Percentiles rank a stretch among this genome's conserved stretches.
Conservation (phyloP, 2,329 filamentous ascomycete species). For the Xylaria sp. region DNA sequence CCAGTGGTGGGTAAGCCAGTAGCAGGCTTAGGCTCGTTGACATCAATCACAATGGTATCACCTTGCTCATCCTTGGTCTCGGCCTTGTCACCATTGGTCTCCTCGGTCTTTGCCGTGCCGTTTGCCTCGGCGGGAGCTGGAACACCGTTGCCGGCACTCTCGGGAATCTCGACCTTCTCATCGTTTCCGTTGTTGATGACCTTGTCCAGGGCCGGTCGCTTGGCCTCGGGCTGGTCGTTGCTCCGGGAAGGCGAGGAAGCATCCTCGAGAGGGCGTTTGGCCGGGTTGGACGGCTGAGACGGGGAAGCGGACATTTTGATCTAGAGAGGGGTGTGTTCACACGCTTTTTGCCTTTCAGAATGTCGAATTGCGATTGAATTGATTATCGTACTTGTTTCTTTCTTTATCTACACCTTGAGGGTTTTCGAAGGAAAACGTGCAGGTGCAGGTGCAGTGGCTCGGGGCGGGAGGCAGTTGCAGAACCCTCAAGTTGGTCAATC, state of each 20-base stretch:
- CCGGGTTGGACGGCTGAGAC: constrained; percentile 66
- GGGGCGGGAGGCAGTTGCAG: constrained; percentile 45
- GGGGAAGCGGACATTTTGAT: constrained; percentile 74
- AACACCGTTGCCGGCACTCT: constrained; percentile 43
- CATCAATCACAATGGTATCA: constrained; percentile 71
- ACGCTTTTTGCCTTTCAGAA: constrained; percentile 40
- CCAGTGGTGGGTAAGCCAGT: constrained; percentile 44
- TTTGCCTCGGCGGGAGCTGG: constrained; percentile 50
- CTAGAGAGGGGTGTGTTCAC: constrained; percentile 41
- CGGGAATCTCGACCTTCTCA: constrained; percentile 43
- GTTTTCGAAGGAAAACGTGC: constrained; percentile 91
- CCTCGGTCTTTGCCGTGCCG: constrained; percentile 47
- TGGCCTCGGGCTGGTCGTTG: constrained; percentile 93
- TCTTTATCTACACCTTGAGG: constrained; percentile 85
- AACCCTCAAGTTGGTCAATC: constrained; percentile 30
- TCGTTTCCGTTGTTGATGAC: constrained; percentile 65
- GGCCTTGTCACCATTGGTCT: constrained; percentile 53
- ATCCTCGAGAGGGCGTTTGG: constrained; percentile 95
- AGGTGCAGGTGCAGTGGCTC: constrained; percentile 81
- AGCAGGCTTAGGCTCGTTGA: constrained; percentile 57
- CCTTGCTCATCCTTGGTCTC: constrained; percentile 62
- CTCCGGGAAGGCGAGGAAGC: constrained; percentile 91
- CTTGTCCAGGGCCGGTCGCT: constrained; percentile 95
- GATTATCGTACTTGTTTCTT: constrained; percentile 54
- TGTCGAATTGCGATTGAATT: constrained; percentile 46